These are phyloP conservation scores for Sclerotinia borealis DNA, from an alignment of 2,329 filamentous ascomycete species.

Conservation along the genomic window DNA sequence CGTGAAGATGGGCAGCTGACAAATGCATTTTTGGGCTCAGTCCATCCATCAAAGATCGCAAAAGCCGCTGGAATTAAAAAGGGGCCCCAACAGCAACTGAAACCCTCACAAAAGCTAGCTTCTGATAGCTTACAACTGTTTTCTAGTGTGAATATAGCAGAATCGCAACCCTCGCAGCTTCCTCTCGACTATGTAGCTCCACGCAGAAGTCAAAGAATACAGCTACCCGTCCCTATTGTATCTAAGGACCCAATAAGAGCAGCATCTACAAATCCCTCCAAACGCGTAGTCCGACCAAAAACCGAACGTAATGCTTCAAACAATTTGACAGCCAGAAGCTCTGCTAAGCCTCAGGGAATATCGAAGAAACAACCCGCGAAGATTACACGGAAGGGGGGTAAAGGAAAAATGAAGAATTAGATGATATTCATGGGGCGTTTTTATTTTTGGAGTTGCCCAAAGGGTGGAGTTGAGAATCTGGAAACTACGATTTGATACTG, in stretches of 20 bases:
- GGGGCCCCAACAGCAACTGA: conserved; percentile 12
- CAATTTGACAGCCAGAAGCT: conserved; percentile 17
- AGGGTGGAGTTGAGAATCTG: too few relatives aligned
- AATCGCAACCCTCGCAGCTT: conserved; percentile 13
- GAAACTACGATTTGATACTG: too few relatives aligned
- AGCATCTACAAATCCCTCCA: conserved; percentile 17
- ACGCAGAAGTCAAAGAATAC: conserved; percentile 20
- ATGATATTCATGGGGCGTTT: background rate
- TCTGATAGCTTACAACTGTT: conserved; percentile 12
- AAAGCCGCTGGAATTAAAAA: conserved; percentile 18
- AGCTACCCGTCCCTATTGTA: conserved; percentile 9
- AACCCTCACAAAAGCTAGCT: conserved; percentile 15
- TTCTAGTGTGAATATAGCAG: conserved; percentile 14
- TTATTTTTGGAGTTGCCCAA: too few relatives aligned
- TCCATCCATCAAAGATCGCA: conserved; percentile 22
- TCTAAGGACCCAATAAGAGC: too few relatives aligned
- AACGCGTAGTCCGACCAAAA: conserved; percentile 19
- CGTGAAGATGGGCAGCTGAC: conserved; percentile 15
- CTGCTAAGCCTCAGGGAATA: conserved; percentile 21
- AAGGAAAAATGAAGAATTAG: conserved; percentile 11
- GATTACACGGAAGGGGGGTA: conserved; percentile 9
- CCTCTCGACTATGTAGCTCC: conserved; percentile 13
- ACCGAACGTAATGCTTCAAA: conserved; percentile 16
- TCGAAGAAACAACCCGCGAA: conserved; percentile 19
- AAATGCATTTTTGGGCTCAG: conserved; percentile 19